Conservation (phyloP, 345 rosid species). For the Salix udensis region DNA sequence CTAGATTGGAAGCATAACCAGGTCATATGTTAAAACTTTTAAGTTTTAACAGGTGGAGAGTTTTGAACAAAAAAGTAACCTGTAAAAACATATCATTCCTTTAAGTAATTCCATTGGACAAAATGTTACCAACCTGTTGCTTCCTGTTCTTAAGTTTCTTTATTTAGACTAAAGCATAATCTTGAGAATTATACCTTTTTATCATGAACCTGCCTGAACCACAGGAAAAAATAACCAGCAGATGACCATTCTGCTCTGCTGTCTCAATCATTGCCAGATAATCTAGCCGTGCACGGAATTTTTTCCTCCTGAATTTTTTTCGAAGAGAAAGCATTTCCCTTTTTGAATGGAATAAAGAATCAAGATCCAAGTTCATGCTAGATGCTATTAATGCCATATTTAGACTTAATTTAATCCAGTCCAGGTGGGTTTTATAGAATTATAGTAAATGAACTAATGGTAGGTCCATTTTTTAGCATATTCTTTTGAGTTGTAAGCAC, state of each 20-base stretch:
- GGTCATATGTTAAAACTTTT: neutral
- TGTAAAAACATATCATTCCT: neutral
- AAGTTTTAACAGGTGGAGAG: neutral
- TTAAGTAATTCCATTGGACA: too few relatives aligned
- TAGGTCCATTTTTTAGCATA: slow-evolving; percentile 26
- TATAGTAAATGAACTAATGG: slow-evolving; percentile 1
- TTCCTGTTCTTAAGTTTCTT: neutral
- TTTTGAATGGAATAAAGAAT: neutral
- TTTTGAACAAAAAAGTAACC: neutral
- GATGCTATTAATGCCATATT: neutral
- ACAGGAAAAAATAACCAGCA: neutral
- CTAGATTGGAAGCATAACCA: neutral
- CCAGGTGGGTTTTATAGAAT: neutral
- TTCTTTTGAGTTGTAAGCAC: slow-evolving; percentile 25
- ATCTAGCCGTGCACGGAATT: neutral
- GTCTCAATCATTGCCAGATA: neutral
- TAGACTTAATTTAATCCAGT: neutral
- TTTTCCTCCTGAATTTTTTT: too few relatives aligned
- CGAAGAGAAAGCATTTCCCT: neutral
- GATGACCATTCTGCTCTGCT: neutral
- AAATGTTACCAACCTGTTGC: neutral
- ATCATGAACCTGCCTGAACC: neutral
- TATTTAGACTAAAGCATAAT: neutral
- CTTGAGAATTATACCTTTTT: neutral
- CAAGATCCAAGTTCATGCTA: neutral